Evolutionary conservation across 805 yeast species (phyloP).

Genomic region (Candida mattraensis): DNA sequence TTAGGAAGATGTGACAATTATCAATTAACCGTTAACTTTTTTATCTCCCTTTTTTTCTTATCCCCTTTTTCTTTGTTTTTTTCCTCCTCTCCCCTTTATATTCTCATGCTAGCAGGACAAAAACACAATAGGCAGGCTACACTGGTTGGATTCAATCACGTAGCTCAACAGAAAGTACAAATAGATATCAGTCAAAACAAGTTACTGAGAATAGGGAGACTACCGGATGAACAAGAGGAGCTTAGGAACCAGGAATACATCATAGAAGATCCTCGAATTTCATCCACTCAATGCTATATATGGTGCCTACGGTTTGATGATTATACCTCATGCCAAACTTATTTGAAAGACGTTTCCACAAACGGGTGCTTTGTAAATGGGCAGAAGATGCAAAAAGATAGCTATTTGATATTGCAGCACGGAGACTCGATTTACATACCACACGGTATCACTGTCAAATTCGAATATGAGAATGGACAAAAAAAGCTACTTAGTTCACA

Average conservation of each 20-base stretch:
- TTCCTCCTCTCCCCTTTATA: background rate
- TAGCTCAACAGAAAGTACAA: constrained; percentile 1
- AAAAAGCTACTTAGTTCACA: constrained; percentile 2
- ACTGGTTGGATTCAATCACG: constrained; percentile 7
- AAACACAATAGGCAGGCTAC: constrained; percentile 1
- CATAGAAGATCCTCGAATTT: constrained; percentile 39
- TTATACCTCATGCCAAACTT: constrained; percentile 44
- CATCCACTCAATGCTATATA: constrained; percentile 44
- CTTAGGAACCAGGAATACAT: constrained; percentile 22
- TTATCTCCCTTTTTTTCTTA: constrained; percentile 10
- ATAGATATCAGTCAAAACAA: constrained; percentile 29
- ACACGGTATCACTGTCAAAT: constrained; percentile 23
- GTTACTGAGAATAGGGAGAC: constrained; percentile 46
- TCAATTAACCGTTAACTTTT: no score
- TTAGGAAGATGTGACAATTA: no score
- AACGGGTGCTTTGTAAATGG: constrained; percentile 53
- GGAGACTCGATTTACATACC: constrained; percentile 42
- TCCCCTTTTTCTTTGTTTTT: constrained; percentile 3
- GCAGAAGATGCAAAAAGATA: constrained; percentile 25
- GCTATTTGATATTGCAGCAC: constrained; percentile 32
- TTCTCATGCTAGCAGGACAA: no score
- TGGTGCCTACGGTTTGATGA: constrained; percentile 46
- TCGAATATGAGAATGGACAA: constrained; percentile 13
- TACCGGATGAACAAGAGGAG: constrained; percentile 30
- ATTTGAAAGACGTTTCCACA: constrained; percentile 48